These are phyloP conservation scores for Didymosphaeria variabile DNA, from an alignment of 2,329 filamentous ascomycete genomes.

Conservation along the genomic window DNA sequence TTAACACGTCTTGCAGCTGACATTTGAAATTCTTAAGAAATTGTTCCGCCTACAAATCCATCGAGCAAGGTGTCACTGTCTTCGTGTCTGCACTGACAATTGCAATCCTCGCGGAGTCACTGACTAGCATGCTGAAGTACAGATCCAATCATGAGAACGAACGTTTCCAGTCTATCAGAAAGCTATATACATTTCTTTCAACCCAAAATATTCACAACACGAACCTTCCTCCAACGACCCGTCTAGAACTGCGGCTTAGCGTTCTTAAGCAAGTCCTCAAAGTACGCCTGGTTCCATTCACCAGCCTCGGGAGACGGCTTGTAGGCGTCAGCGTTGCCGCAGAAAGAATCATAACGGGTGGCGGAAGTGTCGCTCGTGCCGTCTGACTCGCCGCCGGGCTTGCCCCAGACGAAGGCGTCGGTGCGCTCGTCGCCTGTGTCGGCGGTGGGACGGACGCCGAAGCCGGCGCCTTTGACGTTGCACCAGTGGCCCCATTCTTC, in stretches of 20 bases:
- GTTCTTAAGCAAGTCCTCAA: slow-evolving; percentile 39
- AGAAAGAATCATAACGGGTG: slow-evolving; percentile 15
- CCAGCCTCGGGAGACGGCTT: slow-evolving; percentile 30
- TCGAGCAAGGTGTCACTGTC: neutral
- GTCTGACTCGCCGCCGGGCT: slow-evolving; percentile 42
- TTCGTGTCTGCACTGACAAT: too few relatives aligned
- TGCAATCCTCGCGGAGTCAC: too few relatives aligned
- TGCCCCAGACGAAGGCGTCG: slow-evolving; percentile 43
- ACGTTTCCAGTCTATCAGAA: neutral
- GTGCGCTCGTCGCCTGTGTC: slow-evolving; percentile 34
- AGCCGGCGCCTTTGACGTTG: slow-evolving; percentile 37
- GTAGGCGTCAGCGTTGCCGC: slow-evolving; percentile 34
- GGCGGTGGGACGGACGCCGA: slow-evolving; percentile 28
- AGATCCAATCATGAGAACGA: too few relatives aligned
- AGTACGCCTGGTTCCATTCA: slow-evolving; percentile 41
- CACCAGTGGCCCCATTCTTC: slow-evolving; percentile 43
- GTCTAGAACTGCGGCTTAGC: slow-evolving; percentile 26
- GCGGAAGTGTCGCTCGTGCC: slow-evolving; percentile 20
- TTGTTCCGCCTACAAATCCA: neutral
- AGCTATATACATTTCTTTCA: slow-evolving; percentile 7
- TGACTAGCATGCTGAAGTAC: too few relatives aligned
- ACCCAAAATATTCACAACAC: neutral
- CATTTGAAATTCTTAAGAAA: neutral
- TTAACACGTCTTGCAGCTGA: neutral
- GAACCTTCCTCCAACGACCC: neutral